phyloP scores from a whole-genome alignment of 2,329 filamentous ascomycete species.

The Botrytis sinoallii region DNA sequence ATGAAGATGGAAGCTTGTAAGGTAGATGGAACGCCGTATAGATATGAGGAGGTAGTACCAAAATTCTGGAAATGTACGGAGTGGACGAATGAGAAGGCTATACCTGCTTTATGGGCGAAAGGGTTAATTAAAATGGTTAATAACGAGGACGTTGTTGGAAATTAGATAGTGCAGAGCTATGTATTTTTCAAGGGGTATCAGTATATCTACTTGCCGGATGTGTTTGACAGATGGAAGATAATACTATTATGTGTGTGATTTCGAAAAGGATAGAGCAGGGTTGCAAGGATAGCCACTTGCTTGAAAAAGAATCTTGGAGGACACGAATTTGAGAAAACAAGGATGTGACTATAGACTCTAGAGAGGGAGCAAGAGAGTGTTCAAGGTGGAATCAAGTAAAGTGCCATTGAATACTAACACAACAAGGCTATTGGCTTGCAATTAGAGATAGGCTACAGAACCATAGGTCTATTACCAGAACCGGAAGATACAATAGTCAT shows the following conservation, averaged over 20 bases:
- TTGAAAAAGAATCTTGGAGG: neutral
- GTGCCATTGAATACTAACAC: neutral
- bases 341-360: neutral
- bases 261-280: neutral
- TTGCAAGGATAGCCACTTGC: neutral
- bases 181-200: neutral
- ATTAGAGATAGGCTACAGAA: neutral
- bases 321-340: neutral
- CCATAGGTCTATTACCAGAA: neutral
- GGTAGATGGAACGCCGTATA: neutral
- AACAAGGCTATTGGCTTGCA: neutral
- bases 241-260: neutral
- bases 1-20: neutral
- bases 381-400: neutral
- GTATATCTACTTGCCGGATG: neutral
- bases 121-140: neutral
- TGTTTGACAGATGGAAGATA: neutral
- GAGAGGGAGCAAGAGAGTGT: neutral
- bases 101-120: neutral
- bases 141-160: neutral
- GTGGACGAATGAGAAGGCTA: neutral
- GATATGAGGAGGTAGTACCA: neutral
- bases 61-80: neutral
- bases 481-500: neutral
- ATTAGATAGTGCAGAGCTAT: neutral